Base-by-base conservation (phyloP, 2,329 filamentous ascomycete species). In the Trichophyton rubrum region DNA sequence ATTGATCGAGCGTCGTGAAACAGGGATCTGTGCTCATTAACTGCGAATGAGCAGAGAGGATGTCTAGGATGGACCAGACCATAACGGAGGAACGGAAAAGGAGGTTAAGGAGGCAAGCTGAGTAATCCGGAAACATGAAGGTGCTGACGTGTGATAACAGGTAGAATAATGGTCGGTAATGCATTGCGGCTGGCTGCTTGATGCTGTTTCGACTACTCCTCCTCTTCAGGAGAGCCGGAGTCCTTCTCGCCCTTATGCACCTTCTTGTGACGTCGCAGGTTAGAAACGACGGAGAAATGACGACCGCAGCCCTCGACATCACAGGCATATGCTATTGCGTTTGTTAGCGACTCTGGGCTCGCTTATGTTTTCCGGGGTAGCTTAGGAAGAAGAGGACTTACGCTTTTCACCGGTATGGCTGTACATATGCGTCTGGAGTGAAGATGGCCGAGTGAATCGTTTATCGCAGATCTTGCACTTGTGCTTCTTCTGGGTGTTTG, bases 391-490 rank as follows among this genome's bases (percentile, higher is more conserved):
- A n/a, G 20, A n/a, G 8, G 49, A 85, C 90, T 81, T 84, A 96
- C 90, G 92, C 79, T 97, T 97, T 75, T 97, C 92, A 71, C 92
- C 92, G 60, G 92, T 97, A 71, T 97, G 92, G 75, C 90, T 96
- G 77, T 96, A 96, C 88, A 96, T 96, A 72, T 97, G 92, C 35
- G 92, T 97, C 72, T 96, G 92, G 43, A 97, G 75, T 13, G 92
- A 96, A 71, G 90, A 96, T 1, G 92, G 92, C 60, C 92, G 84
- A 1, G 92, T 96, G 74, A 97, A 97, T 49, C 92, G 85, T 82
- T 97, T 96, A 75, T 96, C 92, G 79, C 92, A 97, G 62, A 97
- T 89, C 78, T 96, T 96, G 83, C 92, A 97, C 80, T 96, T 96
- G 79, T 97, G 93, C 81, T 97, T 97, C 85, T 97, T 97, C 72